A percentile compares a stretch with the other conserved stretches of the same genome.
phyloP scores from a whole-genome alignment of 441 rosid genomes.

The Adansonia madagascariensis region DNA sequence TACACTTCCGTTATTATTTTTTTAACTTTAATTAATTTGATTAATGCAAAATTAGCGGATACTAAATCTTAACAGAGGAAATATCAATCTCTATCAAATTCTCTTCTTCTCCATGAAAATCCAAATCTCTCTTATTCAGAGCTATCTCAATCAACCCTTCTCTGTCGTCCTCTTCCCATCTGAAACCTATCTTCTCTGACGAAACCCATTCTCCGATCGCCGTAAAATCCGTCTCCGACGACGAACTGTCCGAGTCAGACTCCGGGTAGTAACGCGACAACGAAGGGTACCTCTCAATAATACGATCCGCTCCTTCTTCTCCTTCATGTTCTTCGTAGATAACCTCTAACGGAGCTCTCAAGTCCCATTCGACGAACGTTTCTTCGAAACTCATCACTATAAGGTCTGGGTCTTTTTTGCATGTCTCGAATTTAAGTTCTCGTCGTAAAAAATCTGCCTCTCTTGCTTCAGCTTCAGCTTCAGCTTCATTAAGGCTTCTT shows the following conservation, averaged over 20 bases:
- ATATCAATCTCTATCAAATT: conserved; percentile 49
- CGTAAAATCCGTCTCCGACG: conserved; percentile 34
- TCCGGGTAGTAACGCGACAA: conserved; percentile 58
- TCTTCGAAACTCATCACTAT: conserved; percentile 28
- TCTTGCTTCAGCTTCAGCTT: background rate
- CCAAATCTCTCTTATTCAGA: conserved; percentile 41
- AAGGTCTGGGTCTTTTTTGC: background rate
- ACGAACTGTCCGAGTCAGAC: conserved; percentile 58
- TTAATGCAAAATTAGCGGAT: background rate
- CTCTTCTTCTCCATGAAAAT: conserved; percentile 66
- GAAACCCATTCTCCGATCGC: conserved; percentile 38
- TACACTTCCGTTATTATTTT: too few relatives aligned
- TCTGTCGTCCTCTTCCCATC: conserved; percentile 51
- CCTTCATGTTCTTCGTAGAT: conserved; percentile 60
- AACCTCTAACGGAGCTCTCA: conserved; percentile 69
- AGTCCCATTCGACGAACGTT: conserved; percentile 62
- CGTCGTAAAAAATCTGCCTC: background rate
- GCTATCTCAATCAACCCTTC: conserved; percentile 67
- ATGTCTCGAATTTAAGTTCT: background rate
- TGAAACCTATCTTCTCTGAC: conserved; percentile 36
- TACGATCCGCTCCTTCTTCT: conserved; percentile 22
- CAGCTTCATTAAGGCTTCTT: background rate
- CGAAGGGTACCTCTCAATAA: conserved; percentile 41
- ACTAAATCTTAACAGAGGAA: conserved; percentile 33
- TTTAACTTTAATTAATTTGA: too few relatives aligned